Evolutionary conservation across 495 filamentous ascomycete species (phyloP).

Genomic region (Glonium stellatum): DNA sequence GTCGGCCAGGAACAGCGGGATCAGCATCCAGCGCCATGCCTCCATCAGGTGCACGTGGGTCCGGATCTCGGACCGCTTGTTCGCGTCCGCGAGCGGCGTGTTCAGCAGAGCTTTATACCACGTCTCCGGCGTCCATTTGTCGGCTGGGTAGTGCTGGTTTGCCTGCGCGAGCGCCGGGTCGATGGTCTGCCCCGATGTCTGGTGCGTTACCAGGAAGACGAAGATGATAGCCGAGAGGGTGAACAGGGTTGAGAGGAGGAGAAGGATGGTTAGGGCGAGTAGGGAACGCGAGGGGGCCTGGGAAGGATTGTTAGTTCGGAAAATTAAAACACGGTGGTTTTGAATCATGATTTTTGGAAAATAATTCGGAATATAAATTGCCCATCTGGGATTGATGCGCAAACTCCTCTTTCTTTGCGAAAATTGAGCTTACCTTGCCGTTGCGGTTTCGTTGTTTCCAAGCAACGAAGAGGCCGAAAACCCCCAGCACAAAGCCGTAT

Average conservation of each 20-base stretch:
- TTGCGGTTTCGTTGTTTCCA: constrained; percentile 32
- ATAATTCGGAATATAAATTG: too few relatives aligned
- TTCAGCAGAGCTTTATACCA: constrained; percentile 48
- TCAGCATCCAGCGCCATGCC: constrained; percentile 50
- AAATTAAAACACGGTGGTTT: not conserved
- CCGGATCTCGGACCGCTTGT: constrained; percentile 35
- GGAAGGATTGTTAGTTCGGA: constrained; percentile 10
- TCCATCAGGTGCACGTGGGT: constrained; percentile 41
- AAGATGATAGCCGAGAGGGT: constrained; percentile 44
- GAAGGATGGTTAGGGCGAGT: constrained; percentile 30
- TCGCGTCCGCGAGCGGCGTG: constrained; percentile 37
- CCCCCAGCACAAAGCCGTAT: constrained; percentile 44
- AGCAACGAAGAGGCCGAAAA: constrained; percentile 41
- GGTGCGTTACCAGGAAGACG: constrained; percentile 34
- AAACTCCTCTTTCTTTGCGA: not conserved
- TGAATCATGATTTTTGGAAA: too few relatives aligned
- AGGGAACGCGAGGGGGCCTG: constrained; percentile 38
- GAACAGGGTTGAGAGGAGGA: constrained; percentile 42
- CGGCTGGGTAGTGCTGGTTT: constrained; percentile 38
- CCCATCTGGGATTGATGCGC: not conserved
- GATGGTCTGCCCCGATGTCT: constrained; percentile 40
- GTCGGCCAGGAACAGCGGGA: constrained; percentile 40
- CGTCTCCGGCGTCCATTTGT: constrained; percentile 49
- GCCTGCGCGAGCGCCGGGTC: constrained; percentile 31
- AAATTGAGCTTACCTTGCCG: constrained; percentile 5